Evolutionary conservation across 257 asterid genomes (phyloP).

Genomic region (Solanum ossicruentum): DNA sequence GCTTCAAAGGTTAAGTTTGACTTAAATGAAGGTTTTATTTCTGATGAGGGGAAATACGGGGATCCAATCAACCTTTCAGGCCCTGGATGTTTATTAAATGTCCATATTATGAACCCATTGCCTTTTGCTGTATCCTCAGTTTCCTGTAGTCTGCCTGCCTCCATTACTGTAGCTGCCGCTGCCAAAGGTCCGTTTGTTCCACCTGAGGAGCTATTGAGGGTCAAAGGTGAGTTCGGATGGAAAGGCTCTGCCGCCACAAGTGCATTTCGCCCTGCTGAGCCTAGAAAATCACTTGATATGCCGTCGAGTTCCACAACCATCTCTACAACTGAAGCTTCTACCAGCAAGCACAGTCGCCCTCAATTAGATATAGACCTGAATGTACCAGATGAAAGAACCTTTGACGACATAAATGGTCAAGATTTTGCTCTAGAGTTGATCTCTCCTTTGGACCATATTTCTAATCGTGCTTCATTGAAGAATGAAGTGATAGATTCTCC

Average conservation of each 20-base stretch:
- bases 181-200: conserved; percentile 82
- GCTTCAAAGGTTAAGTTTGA: conserved; percentile 51
- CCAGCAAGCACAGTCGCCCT: conserved; percentile 31
- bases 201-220: conserved; percentile 73
- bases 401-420: conserved; percentile 29
- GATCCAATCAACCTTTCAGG: conserved; percentile 22
- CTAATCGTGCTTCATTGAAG: conserved; percentile 4
- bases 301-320: conserved; percentile 8
- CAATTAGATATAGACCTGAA: conserved; percentile 41
- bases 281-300: conserved; percentile 44
- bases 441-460: conserved; percentile 2
- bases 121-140: conserved; percentile 24
- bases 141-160: conserved; percentile 35
- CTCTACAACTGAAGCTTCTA: conserved; percentile 23
- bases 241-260: conserved; percentile 96
- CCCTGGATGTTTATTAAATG: conserved; percentile 18
- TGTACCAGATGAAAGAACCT: conserved; percentile 39
- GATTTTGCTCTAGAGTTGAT: conserved; percentile 15
- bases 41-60: conserved; percentile 64
- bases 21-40: conserved; percentile 59
- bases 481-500: conserved; percentile 15
- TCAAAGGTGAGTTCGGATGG: conserved; percentile 82
- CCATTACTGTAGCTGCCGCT: conserved; percentile 79
- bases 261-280: conserved; percentile 99
- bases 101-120: conserved; percentile 16